phyloP scores from a whole-genome alignment of 768 basidiomycete genomes.

The Lentinula raphanica region DNA sequence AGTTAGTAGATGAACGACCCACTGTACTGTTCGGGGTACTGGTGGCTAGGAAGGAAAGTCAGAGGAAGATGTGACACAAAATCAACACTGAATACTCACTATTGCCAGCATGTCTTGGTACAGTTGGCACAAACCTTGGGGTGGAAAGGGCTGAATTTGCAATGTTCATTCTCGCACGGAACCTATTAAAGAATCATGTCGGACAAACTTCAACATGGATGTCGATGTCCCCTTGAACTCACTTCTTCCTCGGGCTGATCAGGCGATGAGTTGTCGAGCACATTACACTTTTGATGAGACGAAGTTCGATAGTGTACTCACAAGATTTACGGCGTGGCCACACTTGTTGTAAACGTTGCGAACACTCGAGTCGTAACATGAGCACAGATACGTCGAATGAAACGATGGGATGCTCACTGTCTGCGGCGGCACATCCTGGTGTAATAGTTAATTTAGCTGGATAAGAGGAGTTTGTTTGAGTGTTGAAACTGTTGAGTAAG shows the following conservation, averaged over 20 bases:
- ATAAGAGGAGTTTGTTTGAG: too few species aligned
- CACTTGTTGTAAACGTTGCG: conserved; percentile 7
- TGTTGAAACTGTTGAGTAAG: too few species aligned
- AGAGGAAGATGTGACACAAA: neutral
- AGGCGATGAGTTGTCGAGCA: neutral
- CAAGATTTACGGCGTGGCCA: conserved; percentile 4
- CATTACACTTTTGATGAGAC: neutral
- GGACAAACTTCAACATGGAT: neutral
- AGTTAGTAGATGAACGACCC: neutral
- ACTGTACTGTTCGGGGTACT: conserved; percentile 8
- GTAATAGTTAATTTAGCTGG: too few species aligned
- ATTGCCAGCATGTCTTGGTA: conserved; percentile 4
- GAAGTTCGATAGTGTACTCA: too few species aligned
- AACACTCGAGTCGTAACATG: neutral
- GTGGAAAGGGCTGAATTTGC: conserved; percentile 7
- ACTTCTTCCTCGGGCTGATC: conserved; percentile 7
- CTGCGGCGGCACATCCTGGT: neutral
- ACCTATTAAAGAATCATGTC: neutral
- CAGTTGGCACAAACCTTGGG: conserved; percentile 5
- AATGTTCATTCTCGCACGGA: conserved; percentile 2
- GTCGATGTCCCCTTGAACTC: neutral
- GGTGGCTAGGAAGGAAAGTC: neutral
- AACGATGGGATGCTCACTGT: neutral
- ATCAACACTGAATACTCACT: neutral
- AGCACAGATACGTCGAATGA: neutral